A percentile compares a stretch with the other conserved stretches of the same genome.
phyloP scores from a whole-genome alignment of 192 early-diverging fungal species.

The Thoreauomyces humboldtii region DNA sequence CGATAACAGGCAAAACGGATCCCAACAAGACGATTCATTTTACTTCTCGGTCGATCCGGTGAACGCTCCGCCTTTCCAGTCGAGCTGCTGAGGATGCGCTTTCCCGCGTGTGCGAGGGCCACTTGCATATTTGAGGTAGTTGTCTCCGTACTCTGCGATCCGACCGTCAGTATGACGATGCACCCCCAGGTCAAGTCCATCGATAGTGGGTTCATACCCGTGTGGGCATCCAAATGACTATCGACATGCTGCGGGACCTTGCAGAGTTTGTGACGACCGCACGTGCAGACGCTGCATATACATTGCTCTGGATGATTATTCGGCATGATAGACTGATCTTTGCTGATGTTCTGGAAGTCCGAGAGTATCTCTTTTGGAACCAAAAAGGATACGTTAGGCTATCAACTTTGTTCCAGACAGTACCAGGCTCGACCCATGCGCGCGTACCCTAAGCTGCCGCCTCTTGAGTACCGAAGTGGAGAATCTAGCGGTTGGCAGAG shows the following conservation, averaged over 20 bases:
- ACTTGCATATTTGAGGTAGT: constrained; percentile 36
- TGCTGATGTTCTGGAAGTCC: no score
- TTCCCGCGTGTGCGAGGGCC: constrained; percentile 32
- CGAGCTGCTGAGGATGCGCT: constrained; percentile 41
- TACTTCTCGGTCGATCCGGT: constrained; percentile 46
- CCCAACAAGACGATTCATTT: neutral
- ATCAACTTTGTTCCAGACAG: no score
- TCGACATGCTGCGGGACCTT: constrained; percentile 25
- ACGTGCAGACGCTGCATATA: constrained; percentile 36
- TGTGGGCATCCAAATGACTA: constrained; percentile 30
- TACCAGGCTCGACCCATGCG: no score
- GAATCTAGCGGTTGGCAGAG: no score
- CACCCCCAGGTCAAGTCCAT: neutral
- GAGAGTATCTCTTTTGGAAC: no score
- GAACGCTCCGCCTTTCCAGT: constrained; percentile 44
- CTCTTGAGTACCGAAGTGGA: no score
- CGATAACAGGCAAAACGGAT: no score
- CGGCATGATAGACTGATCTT: no score
- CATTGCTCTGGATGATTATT: no score
- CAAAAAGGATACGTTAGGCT: no score
- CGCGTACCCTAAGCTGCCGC: no score
- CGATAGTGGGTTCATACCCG: constrained; percentile 18
- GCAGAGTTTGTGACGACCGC: constrained; percentile 41
- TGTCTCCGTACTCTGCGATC: constrained; percentile 41
- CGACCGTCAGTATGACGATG: neutral